Conservation (phyloP, 2,329 filamentous ascomycete genomes). For the Hymenoscyphus linearis region DNA sequence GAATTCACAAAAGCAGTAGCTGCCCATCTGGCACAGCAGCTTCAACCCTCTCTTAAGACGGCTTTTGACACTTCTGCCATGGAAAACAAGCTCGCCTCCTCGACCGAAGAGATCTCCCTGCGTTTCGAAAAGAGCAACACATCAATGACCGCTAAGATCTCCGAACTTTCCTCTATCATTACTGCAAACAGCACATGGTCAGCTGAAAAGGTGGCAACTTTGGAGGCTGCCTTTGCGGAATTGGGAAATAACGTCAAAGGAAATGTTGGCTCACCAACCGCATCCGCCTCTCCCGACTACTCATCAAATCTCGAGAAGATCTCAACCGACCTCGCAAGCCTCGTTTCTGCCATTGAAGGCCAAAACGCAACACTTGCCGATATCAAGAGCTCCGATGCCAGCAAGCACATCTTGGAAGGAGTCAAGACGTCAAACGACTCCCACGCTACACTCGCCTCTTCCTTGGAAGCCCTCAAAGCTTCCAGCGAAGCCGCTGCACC, state of each 20-base stretch:
- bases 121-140: slow-evolving; percentile 22
- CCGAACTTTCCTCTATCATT: slow-evolving; percentile 21
- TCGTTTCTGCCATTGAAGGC: slow-evolving; percentile 21
- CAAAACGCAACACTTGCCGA: slow-evolving; percentile 22
- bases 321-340: slow-evolving; percentile 18
- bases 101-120: slow-evolving; percentile 23
- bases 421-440: slow-evolving; percentile 17
- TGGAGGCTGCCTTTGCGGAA: slow-evolving; percentile 26
- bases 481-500: slow-evolving; percentile 8
- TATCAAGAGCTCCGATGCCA: slow-evolving; percentile 26
- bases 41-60: slow-evolving; percentile 27
- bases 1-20: slow-evolving; percentile 28
- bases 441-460: slow-evolving; percentile 13
- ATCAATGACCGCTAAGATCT: slow-evolving; percentile 21
- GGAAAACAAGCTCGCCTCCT: slow-evolving; percentile 22
- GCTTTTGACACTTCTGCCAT: slow-evolving; percentile 24
- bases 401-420: slow-evolving; percentile 18
- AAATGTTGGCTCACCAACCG: slow-evolving; percentile 24
- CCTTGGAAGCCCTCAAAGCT: slow-evolving; percentile 16
- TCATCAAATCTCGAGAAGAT: slow-evolving; percentile 26
- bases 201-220: slow-evolving; percentile 22
- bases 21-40: slow-evolving; percentile 24
- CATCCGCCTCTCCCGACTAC: slow-evolving; percentile 20
- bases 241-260: slow-evolving; percentile 25
- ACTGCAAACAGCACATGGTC: slow-evolving; percentile 18